A percentile compares a stretch with the other conserved stretches of the same genome.
These are phyloP conservation scores for Pseudogymnoascus sp. DNA, from an alignment of 2,329 filamentous ascomycete genomes.

Conservation along the genomic window DNA sequence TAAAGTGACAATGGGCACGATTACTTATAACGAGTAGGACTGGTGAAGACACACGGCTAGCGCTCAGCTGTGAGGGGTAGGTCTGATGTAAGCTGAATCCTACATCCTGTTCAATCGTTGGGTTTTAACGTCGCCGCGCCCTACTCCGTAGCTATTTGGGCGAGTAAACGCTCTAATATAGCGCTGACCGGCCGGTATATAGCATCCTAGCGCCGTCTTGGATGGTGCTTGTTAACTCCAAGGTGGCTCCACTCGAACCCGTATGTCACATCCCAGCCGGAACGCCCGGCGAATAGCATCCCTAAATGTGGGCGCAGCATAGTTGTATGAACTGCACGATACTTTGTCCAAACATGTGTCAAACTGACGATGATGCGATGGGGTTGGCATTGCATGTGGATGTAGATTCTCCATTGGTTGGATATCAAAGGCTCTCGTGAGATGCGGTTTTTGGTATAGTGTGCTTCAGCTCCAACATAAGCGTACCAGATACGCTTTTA, in stretches of 20 bases:
- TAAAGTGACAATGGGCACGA: background rate
- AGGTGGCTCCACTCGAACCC: background rate
- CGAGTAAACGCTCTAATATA: background rate
- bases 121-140: background rate
- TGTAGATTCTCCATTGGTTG: background rate
- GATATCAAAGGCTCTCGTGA: background rate
- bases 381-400: background rate
- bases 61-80: background rate
- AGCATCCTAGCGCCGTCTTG: background rate
- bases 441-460: background rate
- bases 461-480: background rate
- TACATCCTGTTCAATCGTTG: background rate
- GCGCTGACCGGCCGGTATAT: background rate
- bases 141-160: background rate
- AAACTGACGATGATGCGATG: background rate
- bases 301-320: background rate
- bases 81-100: background rate
- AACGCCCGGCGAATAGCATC: background rate
- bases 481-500: background rate
- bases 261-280: background rate
- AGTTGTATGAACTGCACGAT: background rate
- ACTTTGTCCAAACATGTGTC: background rate
- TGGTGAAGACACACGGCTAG: background rate
- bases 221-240: background rate
- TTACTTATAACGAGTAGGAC: background rate